Base-by-base conservation (phyloP, 2,329 filamentous ascomycete genomes). In the Claviceps sp. region DNA sequence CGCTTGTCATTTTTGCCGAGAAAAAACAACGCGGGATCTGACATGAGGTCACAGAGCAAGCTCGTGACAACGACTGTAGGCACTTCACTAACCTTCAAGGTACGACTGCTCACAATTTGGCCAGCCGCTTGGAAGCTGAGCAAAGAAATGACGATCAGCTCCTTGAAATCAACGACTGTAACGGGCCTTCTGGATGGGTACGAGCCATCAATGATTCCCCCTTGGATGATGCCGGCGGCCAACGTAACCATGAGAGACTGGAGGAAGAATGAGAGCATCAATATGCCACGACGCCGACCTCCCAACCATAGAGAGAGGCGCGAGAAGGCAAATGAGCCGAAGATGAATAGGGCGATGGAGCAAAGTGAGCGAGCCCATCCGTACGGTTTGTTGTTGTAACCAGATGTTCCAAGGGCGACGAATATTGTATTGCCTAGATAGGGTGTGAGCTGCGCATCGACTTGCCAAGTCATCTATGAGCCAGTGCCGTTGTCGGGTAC, bases 391-490 rank as follows among this genome's bases (percentile, higher is more conserved):
- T 67, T 67, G 20, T 68, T 61, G 3, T 75, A 77, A 46, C 79
- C 75, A 34, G 65, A 64, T 13, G 77, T 74, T 51, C 78, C 78
- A 22, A 83, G 74, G 17, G 76, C 78, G 40, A 83, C 70, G 64
- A 82, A 81, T 58, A 83, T 75, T 9, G 79, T 82, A 64, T 83
- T 83, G 40, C 79, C 78, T 66, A 42, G 29, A 36, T 1, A 4
- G 20, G n/a, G 8, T 36, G n/a, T 46, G 7, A 46, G 44, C 20
- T 4, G 26, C 14, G 34, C 26, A 8, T 36, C 44, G 26, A 16
- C n/a, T 46, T 20, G 14, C 34, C 14, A 29, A 34, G 44, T n/a
- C 22, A 20, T 23, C 8, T 11, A 38, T 48, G 47, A 43, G 42
- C 4, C 38, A 34, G 52, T 36, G 20, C 11, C 14, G 20, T 16